Evolutionary conservation across 352 stramenopile genomes (phyloP), one percentile per base, ranked within the genome.

Genomic region (Pythium dissotocum): DNA sequence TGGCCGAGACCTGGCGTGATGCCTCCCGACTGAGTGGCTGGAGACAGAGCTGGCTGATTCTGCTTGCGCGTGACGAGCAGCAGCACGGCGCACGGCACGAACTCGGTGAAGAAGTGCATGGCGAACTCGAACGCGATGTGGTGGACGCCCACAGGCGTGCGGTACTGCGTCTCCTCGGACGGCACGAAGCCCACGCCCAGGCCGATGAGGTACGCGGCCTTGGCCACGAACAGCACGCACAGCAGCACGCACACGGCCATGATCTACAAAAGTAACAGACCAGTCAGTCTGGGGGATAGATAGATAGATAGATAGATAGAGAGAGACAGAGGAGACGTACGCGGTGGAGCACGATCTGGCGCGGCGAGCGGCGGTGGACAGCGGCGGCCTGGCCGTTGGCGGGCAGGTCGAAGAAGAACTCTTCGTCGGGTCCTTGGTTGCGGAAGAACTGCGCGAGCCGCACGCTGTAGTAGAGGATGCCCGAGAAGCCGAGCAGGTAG

Each of bases 321-420:
- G 38, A 28, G 30, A n/a, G 6, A 38, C 26, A 26, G 53, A 44
- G 48, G 14, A 2, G 21, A 72, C 68, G 61, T 80, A 91, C 85
- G 67, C 83, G 78, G 21, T 82, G 79, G 26, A 94, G 46, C 40
- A 94, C 83, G 18, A 84, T 70, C 63, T 91, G 83, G 6, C 83
- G 79, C 8, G 86, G 86, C 28, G 83, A 82, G 68, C 16, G 69
- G 72, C 33, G 58, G 76, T 44, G 61, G 58, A 52, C 38, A 18
- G 14, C 68, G 28, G 55, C 62, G n/a, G 49, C 73, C 28, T 71
- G 55, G 51, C 46, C 38, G 28, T 73, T 70, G 2, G 69, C 75
- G 6, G 81, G 82, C n/a, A 88, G 78, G 59, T 93, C 83, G 48
- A 93, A 93, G 73, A 91, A 93, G 44, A 93, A 91, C 58, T 92